Conservation (phyloP, 2,329 filamentous ascomycete genomes). For the Purpureocillium takamizusanense region DNA sequence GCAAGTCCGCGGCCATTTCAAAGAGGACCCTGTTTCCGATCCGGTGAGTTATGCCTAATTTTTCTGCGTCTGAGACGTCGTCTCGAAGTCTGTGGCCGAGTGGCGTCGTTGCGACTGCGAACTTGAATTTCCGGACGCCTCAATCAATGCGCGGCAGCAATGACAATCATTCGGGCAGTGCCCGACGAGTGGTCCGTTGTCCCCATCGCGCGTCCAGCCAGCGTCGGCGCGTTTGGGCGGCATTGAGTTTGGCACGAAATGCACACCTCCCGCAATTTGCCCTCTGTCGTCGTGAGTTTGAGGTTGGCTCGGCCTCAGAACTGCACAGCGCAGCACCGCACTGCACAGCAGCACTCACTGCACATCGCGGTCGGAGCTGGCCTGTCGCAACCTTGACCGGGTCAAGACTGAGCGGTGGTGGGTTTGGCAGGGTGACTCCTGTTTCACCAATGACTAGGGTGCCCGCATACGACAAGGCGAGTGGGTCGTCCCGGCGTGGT, state of each 20-base stretch:
- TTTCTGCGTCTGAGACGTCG: conserved; percentile 1
- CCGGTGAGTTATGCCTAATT: conserved; percentile 6
- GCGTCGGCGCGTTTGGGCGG: too few relatives aligned
- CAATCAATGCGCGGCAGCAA: too few relatives aligned
- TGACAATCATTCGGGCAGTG: too few relatives aligned
- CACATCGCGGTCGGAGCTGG: neutral
- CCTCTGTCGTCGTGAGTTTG: conserved; percentile 1
- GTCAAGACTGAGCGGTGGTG: conserved; percentile 8
- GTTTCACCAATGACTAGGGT: conserved; percentile 13
- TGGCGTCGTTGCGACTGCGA: neutral
- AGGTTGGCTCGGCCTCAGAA: too few relatives aligned
- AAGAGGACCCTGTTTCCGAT: conserved; percentile 8
- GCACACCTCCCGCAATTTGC: conserved; percentile 1
- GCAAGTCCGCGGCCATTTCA: conserved; percentile 11
- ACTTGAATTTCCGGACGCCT: too few relatives aligned
- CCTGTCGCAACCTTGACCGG: conserved; percentile 12
- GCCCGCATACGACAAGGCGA: conserved; percentile 7
- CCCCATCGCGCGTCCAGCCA: too few relatives aligned
- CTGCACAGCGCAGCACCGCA: too few relatives aligned
- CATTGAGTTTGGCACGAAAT: neutral
- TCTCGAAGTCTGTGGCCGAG: conserved; percentile 1
- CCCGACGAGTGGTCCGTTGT: too few relatives aligned
- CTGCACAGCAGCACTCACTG: too few relatives aligned
- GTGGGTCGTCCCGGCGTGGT: conserved; percentile 14
- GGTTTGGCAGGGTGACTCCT: conserved; percentile 10